phyloP scores from a whole-genome alignment of 1,284 basidiomycete species.

The Papiliotrema nemorosa region DNA sequence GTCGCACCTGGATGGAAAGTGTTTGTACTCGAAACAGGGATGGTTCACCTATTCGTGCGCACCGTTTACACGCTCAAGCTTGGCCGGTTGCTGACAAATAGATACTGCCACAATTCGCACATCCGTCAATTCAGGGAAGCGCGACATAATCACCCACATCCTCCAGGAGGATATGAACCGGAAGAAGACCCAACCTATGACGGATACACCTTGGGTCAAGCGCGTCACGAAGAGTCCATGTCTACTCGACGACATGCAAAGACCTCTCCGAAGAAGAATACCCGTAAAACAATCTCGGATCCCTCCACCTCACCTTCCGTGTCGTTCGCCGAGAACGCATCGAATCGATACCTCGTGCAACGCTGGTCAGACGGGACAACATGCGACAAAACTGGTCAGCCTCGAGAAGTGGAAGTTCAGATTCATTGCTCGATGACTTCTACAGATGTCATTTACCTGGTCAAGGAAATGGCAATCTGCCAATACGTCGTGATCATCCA shows the following conservation, averaged over 20 bases:
- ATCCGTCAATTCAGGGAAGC: conserved; percentile 84
- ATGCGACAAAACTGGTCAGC: conserved; percentile 83
- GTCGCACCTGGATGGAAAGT: conserved; percentile 50
- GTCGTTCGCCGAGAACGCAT: conserved; percentile 26
- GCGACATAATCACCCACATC: conserved; percentile 57
- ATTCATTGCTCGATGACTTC: conserved; percentile 93
- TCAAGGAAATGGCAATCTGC: conserved; percentile 84
- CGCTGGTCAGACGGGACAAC: conserved; percentile 80
- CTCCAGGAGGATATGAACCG: conserved; percentile 65
- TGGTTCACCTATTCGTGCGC: conserved; percentile 86
- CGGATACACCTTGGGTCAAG: conserved; percentile 45
- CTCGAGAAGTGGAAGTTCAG: conserved; percentile 88
- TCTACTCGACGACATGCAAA: conserved; percentile 5
- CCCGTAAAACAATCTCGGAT: background rate
- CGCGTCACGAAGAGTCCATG: conserved; percentile 13
- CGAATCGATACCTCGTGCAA: conserved; percentile 80
- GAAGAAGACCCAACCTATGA: conserved; percentile 66
- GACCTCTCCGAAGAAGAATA: background rate
- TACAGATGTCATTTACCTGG: conserved; percentile 70
- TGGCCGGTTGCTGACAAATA: conserved; percentile 7
- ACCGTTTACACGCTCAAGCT: background rate
- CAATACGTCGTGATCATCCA: conserved; percentile 88
- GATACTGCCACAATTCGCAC: conserved; percentile 83
- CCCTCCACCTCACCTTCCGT: conserved; percentile 12
- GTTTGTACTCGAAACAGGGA: conserved; percentile 52